Evolutionary conservation across 495 filamentous ascomycete species (phyloP).

Genomic region (Penicillium dipodomyicola): DNA sequence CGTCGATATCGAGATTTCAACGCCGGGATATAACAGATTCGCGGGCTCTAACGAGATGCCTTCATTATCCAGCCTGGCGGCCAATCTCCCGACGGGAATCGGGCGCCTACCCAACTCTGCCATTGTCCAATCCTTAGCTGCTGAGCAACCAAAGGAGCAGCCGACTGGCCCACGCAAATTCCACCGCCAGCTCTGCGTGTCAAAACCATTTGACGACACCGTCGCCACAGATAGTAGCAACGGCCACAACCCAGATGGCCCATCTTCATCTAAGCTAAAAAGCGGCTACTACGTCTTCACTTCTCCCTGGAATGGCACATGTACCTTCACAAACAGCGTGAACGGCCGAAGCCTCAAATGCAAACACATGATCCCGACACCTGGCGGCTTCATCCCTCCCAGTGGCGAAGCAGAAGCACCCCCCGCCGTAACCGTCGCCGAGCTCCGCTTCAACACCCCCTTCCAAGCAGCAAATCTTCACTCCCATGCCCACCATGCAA

Average conservation of each 20-base stretch:
- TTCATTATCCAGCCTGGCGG: constrained; percentile 31
- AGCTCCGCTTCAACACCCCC: constrained; percentile 85
- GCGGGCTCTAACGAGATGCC: constrained; percentile 37
- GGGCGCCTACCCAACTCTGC: constrained; percentile 20
- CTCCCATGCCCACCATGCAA: constrained; percentile 25
- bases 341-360: constrained; percentile 74
- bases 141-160: constrained; percentile 15
- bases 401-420: constrained; percentile 19
- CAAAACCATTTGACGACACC: constrained; percentile 28
- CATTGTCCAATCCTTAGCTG: constrained; percentile 18
- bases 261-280: constrained; percentile 35
- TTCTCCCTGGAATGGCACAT: constrained; percentile 82
- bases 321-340: constrained; percentile 75
- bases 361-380: constrained; percentile 56
- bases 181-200: constrained; percentile 40
- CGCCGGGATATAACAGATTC: constrained; percentile 63
- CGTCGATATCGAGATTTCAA: constrained; percentile 60
- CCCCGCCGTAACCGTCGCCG: constrained; percentile 64
- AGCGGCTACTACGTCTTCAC: constrained; percentile 59
- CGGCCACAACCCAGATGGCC: constrained; percentile 12
- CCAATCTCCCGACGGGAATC: constrained; percentile 30
- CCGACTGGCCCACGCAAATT: constrained; percentile 36
- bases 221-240: not conserved
- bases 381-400: constrained; percentile 7
- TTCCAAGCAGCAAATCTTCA: constrained; percentile 44